Conservation (phyloP, 1,284 basidiomycete species). For the Pseudozyma thailandica region DNA sequence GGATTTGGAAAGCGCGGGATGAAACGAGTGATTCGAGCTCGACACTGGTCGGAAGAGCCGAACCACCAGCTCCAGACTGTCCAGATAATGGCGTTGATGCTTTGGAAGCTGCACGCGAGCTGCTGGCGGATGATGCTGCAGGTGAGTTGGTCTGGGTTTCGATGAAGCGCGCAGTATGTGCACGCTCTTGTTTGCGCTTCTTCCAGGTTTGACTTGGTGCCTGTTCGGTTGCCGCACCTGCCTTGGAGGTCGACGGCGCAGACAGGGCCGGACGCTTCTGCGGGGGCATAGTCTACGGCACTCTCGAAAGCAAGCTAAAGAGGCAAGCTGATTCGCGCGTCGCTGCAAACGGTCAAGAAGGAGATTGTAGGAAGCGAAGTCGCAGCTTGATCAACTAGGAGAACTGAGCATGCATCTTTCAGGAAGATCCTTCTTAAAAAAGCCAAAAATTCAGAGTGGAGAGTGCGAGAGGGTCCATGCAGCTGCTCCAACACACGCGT, state of each 20-base stretch:
- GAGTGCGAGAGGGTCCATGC: constrained; percentile 6
- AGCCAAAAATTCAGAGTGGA: constrained; percentile 14
- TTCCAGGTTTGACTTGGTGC: constrained; percentile 36
- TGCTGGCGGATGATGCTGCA: constrained; percentile 18
- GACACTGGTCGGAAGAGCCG: constrained; percentile 40
- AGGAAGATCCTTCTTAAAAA: constrained; percentile 2
- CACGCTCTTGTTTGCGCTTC: constrained; percentile 46
- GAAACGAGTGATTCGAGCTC: constrained; percentile 40
- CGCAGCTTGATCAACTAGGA: too few species aligned
- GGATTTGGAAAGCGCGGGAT: constrained; percentile 50
- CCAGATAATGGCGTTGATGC: constrained; percentile 12
- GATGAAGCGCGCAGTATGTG: constrained; percentile 41
- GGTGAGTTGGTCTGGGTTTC: constrained; percentile 18
- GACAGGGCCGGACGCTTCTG: constrained; percentile 32
- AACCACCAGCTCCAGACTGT: constrained; percentile 2
- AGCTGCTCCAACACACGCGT: constrained; percentile 17
- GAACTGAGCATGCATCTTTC: background rate
- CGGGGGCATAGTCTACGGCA: constrained; percentile 12
- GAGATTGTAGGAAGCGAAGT: too few species aligned
- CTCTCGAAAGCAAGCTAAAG: background rate
- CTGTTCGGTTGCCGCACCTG: constrained; percentile 3
- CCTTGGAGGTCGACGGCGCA: constrained; percentile 9
- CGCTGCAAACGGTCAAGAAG: too few species aligned
- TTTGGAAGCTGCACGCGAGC: constrained; percentile 28
- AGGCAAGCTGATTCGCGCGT: background rate